Evolutionary conservation across 495 filamentous ascomycete genomes (phyloP), one percentile per base, ranked within the genome.

Genomic region (Neurospora sp.): DNA sequence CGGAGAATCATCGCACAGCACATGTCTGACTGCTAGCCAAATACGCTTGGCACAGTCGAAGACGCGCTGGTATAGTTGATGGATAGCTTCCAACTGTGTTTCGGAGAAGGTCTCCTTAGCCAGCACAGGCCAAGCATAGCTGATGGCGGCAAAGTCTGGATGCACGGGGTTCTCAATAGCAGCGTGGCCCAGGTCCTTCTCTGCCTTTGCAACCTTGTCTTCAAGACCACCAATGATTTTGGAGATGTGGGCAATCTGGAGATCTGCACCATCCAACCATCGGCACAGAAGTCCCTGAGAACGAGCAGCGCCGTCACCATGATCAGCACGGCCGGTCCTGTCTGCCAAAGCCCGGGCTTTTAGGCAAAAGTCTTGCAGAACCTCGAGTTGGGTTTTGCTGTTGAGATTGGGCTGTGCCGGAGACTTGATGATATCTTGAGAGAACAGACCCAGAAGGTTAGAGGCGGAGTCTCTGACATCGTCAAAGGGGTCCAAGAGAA

Each of bases 1-100:
- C 0, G 96, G 96, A 12, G 94, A 94, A 76, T 97, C 95, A 74
- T 93, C 88, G 75, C 96, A 99, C 3, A 99, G 86, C 14, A 94
- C 86, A 68, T 89, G 84, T 75, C 87, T 89, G 4, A 96, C 92
- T 69, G 88, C 84, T 4, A 81, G 73, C 96, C 96, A 99, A 17
- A 97, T 87, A 12, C 82, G 83, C 40, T 83, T 78, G 74, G 92
- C 91, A 68, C 84, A 84, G 3, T 74, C 71, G 38, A 90, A 78
- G 9, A 94, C 87, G 12, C 87, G 87, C 3, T 79, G 75, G 73
- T 93, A 89, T 3, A 88, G 41, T 20, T 76, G 70, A 31, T 71
- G 72, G 4, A 90, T 74, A 16, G 71, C 76, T 42, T 81, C 76
- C 78, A 89, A 83, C 40, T 81, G 78, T 0, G 44, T 20, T 27